These are phyloP conservation scores for Scheffersomyces quercinus DNA, from an alignment of 1,139 yeast species.

Conservation along the genomic window DNA sequence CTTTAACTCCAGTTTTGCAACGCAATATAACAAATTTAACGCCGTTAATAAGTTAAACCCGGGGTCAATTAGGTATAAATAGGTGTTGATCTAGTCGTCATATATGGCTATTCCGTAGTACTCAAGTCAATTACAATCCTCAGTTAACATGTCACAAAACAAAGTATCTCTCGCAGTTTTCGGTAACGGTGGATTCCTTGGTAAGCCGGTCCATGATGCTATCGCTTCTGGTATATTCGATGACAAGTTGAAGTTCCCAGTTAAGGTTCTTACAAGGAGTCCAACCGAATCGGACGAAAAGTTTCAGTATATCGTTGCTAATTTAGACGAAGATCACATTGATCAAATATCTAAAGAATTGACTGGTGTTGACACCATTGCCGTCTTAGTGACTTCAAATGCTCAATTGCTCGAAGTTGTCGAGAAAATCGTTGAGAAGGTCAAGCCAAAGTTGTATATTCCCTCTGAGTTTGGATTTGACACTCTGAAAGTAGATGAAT, in stretches of 20 bases:
- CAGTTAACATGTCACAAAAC: too few species aligned
- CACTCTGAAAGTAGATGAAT: slow-evolving; percentile 19
- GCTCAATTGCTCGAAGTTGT: slow-evolving; percentile 24
- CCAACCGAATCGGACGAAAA: slow-evolving; percentile 34
- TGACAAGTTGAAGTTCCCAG: slow-evolving; percentile 43
- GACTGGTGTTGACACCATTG: slow-evolving; percentile 50
- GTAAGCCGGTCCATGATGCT: slow-evolving; percentile 45
- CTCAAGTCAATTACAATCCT: too few species aligned
- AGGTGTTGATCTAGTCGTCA: too few species aligned
- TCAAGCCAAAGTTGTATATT: slow-evolving; percentile 50
- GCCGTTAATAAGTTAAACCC: too few species aligned
- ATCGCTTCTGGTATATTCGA: slow-evolving; percentile 40
- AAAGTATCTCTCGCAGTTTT: slow-evolving; percentile 40
- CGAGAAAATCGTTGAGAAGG: slow-evolving; percentile 35
- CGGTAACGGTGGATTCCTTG: slow-evolving; percentile 54
- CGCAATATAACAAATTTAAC: too few species aligned
- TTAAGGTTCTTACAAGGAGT: slow-evolving; percentile 50
- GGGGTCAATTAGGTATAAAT: too few species aligned
- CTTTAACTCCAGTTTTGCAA: too few species aligned
- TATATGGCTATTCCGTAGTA: too few species aligned
- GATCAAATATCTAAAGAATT: slow-evolving; percentile 33
- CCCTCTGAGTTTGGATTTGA: slow-evolving; percentile 63
- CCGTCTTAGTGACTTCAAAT: slow-evolving; percentile 39
- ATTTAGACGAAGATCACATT: slow-evolving; percentile 23
- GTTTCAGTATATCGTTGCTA: slow-evolving; percentile 40